A percentile compares a stretch with the other conserved stretches of the same genome.
These are phyloP conservation scores for Ananas comosus DNA, from an alignment of 176 grass and related monocot species.

Conservation along the genomic window DNA sequence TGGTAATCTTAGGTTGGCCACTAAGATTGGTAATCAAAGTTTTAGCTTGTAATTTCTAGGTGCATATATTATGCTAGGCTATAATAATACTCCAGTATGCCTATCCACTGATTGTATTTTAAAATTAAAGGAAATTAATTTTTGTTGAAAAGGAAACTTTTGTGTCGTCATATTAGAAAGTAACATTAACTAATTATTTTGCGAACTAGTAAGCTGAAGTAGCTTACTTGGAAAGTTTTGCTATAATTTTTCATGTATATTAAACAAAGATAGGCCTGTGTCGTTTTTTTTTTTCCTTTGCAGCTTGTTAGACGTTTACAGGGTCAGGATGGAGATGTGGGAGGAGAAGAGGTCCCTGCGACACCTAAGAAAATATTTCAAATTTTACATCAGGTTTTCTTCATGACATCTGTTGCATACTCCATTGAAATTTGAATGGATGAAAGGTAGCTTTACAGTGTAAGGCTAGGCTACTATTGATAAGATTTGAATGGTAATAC, in stretches of 20 bases:
- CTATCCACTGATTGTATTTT: too few species aligned
- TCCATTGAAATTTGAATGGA: conserved; percentile 1
- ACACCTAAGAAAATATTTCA: conserved; percentile 99
- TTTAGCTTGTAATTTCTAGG: too few species aligned
- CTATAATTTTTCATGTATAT: background rate
- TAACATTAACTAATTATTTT: too few species aligned
- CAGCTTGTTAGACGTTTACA: conserved; percentile 94
- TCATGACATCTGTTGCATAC: background rate
- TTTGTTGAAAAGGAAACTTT: too few species aligned
- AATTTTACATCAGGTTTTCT: conserved; percentile 87
- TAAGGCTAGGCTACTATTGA: too few species aligned
- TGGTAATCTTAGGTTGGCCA: too few species aligned
- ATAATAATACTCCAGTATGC: too few species aligned
- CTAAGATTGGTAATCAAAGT: too few species aligned
- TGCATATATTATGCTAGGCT: too few species aligned
- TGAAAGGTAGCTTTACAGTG: background rate
- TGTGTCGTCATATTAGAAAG: too few species aligned
- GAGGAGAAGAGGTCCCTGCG: conserved; percentile 71
- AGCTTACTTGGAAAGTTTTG: background rate
- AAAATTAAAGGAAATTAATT: too few species aligned
- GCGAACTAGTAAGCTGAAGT: background rate
- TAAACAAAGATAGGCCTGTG: background rate
- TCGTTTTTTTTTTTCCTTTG: conserved; percentile 18
- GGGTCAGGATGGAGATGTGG: conserved; percentile 81
- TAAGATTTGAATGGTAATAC: too few species aligned